These are phyloP conservation scores for Angomonas deanei DNA, from an alignment of 208 protist species.

Conservation along the genomic window DNA sequence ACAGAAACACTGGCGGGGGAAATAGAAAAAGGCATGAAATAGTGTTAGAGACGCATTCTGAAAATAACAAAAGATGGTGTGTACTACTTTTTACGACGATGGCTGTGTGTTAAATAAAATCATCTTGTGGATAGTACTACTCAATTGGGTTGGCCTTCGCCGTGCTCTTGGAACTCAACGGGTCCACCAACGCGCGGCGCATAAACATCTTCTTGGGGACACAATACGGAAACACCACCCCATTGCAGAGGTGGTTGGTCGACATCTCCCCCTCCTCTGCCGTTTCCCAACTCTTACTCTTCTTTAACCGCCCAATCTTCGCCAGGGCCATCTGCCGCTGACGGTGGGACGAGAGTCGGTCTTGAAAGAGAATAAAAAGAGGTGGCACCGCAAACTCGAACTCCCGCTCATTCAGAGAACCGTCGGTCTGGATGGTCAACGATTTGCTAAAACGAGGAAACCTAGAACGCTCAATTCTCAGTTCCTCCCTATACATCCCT, in stretches of 20 bases:
- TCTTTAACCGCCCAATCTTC: constrained; percentile 75
- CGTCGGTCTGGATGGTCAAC: constrained; percentile 81
- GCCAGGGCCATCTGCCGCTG: constrained; percentile 78
- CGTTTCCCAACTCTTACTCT: constrained; percentile 68
- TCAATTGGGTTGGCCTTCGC: constrained; percentile 1
- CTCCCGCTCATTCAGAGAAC: constrained; percentile 81
- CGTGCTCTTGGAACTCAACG: constrained; percentile 38
- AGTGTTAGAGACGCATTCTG: too few relatives aligned
- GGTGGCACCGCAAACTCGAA: constrained; percentile 86
- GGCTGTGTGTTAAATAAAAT: too few relatives aligned
- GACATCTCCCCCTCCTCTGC: constrained; percentile 32
- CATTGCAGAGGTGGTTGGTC: constrained; percentile 72
- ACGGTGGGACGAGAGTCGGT: constrained; percentile 68
- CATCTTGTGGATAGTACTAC: constrained; percentile 1
- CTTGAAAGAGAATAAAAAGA: constrained; percentile 76
- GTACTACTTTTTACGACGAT: background rate
- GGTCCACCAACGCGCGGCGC: constrained; percentile 50
- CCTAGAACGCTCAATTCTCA: constrained; percentile 76
- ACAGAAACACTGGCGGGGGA: background rate
- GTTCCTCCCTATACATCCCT: constrained; percentile 87
- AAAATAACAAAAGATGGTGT: constrained; percentile 4
- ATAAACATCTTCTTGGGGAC: constrained; percentile 70
- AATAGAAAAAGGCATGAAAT: background rate
- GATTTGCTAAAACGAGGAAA: constrained; percentile 81
- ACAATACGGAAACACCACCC: constrained; percentile 81